Evolutionary conservation across 495 filamentous ascomycete genomes (phyloP), one percentile per base, ranked within the genome.

Genomic region (Thozetella sp.): DNA sequence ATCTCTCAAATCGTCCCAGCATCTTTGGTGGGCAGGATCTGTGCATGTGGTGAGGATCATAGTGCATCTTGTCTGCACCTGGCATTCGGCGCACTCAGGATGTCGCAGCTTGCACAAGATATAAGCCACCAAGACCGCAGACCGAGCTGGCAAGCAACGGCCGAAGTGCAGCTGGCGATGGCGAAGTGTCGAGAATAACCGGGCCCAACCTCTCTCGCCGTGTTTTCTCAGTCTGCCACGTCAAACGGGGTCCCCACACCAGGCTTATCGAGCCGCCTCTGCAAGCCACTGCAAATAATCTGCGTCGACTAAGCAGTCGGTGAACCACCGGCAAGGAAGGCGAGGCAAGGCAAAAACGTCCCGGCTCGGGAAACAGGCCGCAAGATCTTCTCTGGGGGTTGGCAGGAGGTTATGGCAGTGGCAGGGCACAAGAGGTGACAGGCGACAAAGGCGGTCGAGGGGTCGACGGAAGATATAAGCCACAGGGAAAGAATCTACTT

Each of bases 281-380:
- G 40, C 57, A 57, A 64, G 67, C 64, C 69, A 64, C 64, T 58
- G 20, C 45, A 68, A 70, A 70, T 70, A 70, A 53, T 59, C 23
- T 60, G 51, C 60, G 56, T 56, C 57, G 34, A 40, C n/a, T 3
- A 48, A 48, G 43, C 9, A 48, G 3, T 48, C 43, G 43, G 43
- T 48, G 20, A n/a, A n/a, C n/a, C n/a, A n/a, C n/a, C n/a, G n/a
- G n/a, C n/a, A n/a, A n/a, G n/a, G n/a, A n/a, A n/a, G n/a, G n/a
- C n/a, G n/a, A n/a, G n/a, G n/a, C n/a, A n/a, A n/a, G n/a, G n/a
- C n/a, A n/a, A n/a, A n/a, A n/a, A 11, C n/a, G 43, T 48, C n/a
- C 43, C 43, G 43, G 43, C n/a, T 48, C 43, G 4, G 20, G n/a
- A 20, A 20, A 4, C n/a, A 20, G n/a, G 43, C 12, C 3, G 6